A percentile compares a stretch with the other conserved stretches of the same genome.
Evolutionary conservation across 225 moss, liverwort and hornwort species (phyloP).

Genomic region (Marchantia paleacea): DNA sequence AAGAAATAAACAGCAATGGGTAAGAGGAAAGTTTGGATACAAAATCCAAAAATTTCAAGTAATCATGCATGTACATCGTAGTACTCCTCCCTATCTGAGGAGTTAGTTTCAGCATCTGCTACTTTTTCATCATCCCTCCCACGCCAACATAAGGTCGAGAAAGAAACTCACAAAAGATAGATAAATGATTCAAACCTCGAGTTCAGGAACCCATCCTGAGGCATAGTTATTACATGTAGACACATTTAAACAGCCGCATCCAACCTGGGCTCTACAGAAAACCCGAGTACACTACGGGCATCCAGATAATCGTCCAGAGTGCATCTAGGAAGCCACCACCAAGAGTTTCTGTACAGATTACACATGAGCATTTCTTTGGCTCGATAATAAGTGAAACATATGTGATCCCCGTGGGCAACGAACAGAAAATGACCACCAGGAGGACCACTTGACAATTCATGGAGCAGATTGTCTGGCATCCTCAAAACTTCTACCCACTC

Average conservation of each 20-base stretch:
- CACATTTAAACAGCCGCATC: conserved; percentile 55
- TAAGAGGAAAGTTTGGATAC: no score
- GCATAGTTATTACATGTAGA: neutral
- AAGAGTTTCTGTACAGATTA: conserved; percentile 67
- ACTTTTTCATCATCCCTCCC: neutral
- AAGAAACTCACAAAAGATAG: neutral
- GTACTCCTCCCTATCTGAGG: neutral
- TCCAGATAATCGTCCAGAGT: conserved; percentile 55
- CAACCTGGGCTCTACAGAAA: conserved; percentile 68
- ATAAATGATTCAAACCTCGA: neutral
- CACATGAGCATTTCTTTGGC: conserved; percentile 85
- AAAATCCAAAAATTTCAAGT: neutral
- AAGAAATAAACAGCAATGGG: no score
- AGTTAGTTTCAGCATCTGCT: neutral
- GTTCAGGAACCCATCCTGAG: neutral
- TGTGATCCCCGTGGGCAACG: conserved; percentile 72
- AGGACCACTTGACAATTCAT: conserved; percentile 35
- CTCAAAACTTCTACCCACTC: conserved; percentile 72
- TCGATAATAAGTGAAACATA: conserved; percentile 73
- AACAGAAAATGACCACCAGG: conserved; percentile 58
- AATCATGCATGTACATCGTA: neutral
- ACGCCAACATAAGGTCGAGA: neutral
- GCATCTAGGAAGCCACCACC: conserved; percentile 93
- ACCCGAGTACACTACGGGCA: conserved; percentile 58
- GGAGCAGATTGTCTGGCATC: conserved; percentile 59